Conservation (phyloP, 164 flowering plant species). For the grape (Vitis vinifera) region DNA sequence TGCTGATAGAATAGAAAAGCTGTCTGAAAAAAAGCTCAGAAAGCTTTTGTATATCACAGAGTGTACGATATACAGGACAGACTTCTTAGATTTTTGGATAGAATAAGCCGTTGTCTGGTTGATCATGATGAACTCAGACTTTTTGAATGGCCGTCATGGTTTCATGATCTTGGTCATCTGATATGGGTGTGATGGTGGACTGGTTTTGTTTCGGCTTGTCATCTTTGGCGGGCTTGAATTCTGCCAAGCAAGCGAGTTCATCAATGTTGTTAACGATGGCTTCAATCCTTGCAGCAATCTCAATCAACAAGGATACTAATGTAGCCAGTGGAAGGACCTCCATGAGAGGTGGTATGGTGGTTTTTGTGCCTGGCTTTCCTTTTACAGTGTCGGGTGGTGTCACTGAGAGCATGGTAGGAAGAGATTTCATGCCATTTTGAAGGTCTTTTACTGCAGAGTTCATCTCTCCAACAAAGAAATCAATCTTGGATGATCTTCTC, state of each 20-base stretch:
- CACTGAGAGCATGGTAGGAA: slow-evolving; percentile 24
- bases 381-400: slow-evolving; percentile 9
- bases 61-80: no score
- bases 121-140: slow-evolving; percentile 31
- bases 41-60: no score
- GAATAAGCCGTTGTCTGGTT: neutral
- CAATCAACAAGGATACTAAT: slow-evolving; percentile 50
- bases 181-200: slow-evolving; percentile 11
- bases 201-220: slow-evolving; percentile 30
- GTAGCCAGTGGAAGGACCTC: slow-evolving; percentile 62
- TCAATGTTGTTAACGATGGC: slow-evolving; percentile 36
- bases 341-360: slow-evolving; percentile 27
- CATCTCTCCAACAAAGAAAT: slow-evolving; percentile 48
- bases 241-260: slow-evolving; percentile 47
- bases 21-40: no score
- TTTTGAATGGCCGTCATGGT: slow-evolving; percentile 32
- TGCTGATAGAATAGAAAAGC: no score
- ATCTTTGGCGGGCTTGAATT: slow-evolving; percentile 36
- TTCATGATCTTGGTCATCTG: slow-evolving; percentile 28
- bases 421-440: slow-evolving; percentile 36
- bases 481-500: slow-evolving; percentile 51
- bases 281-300: slow-evolving; percentile 59
- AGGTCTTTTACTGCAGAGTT: slow-evolving; percentile 46
- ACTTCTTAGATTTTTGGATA: no score
- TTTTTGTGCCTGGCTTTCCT: slow-evolving; percentile 1